A percentile compares a stretch with the other conserved stretches of the same genome.
These are phyloP conservation scores for Aspergillus vadensis DNA, from an alignment of 2,329 filamentous ascomycete genomes.

Conservation along the genomic window DNA sequence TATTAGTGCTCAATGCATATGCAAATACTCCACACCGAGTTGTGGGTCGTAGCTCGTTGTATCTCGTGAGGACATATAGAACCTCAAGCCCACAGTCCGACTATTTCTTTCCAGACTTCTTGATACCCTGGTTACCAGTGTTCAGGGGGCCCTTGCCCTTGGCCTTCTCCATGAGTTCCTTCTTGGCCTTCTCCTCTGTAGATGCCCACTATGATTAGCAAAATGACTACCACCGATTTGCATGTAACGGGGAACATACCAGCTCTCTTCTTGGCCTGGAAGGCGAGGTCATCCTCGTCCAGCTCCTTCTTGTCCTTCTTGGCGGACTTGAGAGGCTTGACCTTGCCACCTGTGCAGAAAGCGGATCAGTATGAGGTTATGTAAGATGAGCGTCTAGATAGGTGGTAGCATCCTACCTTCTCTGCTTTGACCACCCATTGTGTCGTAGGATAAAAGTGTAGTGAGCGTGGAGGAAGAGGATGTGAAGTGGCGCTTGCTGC, in stretches of 20 bases:
- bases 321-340: slow-evolving; percentile 80
- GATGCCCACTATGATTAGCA: slow-evolving; percentile 9
- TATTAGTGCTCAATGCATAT: slow-evolving; percentile 20
- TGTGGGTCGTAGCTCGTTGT: slow-evolving; percentile 28
- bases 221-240: not conserved
- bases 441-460: slow-evolving; percentile 26
- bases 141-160: slow-evolving; percentile 88
- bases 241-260: slow-evolving; percentile 59
- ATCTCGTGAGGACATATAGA: slow-evolving; percentile 21
- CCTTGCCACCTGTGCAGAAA: slow-evolving; percentile 68
- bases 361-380: not conserved
- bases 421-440: slow-evolving; percentile 68
- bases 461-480: slow-evolving; percentile 8
- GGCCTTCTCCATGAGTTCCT: slow-evolving; percentile 78
- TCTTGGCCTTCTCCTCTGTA: slow-evolving; percentile 78
- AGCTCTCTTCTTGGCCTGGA: slow-evolving; percentile 78
- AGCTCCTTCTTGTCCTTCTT: slow-evolving; percentile 84
- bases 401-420: slow-evolving; percentile 52
- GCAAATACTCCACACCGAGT: slow-evolving; percentile 17
- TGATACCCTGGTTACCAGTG: slow-evolving; percentile 83
- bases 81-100: slow-evolving; percentile 1
- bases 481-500: slow-evolving; percentile 19
- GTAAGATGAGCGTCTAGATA: not conserved
- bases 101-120: slow-evolving; percentile 98
- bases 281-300: slow-evolving; percentile 84